These are phyloP conservation scores for Trametes gibbosa DNA, from an alignment of 768 basidiomycete species.

Conservation along the genomic window DNA sequence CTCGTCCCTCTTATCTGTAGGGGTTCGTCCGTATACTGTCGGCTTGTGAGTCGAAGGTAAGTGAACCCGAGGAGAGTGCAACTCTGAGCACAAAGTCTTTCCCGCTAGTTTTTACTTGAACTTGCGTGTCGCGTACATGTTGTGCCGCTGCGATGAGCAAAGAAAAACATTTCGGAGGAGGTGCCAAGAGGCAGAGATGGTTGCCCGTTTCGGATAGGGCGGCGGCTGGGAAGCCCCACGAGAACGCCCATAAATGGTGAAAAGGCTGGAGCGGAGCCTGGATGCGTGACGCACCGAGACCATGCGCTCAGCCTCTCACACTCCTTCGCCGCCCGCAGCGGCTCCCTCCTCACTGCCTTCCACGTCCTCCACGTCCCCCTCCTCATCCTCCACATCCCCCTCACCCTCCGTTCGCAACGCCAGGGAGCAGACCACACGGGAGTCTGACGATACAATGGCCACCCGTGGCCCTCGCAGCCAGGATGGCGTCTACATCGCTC, in stretches of 20 bases:
- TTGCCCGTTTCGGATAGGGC: background rate
- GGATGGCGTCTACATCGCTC: constrained; percentile 60
- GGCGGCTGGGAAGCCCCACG: constrained; percentile 11
- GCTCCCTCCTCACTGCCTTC: constrained; percentile 9
- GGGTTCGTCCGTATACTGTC: background rate
- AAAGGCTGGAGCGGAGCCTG: constrained; percentile 8
- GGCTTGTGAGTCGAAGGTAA: too few species aligned
- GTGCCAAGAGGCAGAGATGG: background rate
- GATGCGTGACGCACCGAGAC: constrained; percentile 6
- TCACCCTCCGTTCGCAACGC: constrained; percentile 3
- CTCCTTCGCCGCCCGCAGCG: constrained; percentile 5
- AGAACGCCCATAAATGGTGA: constrained; percentile 10
- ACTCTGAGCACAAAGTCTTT: background rate
- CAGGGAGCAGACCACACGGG: constrained; percentile 15
- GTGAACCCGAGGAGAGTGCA: too few species aligned
- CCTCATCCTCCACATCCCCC: background rate
- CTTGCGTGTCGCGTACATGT: too few species aligned
- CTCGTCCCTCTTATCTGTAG: background rate
- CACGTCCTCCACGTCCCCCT: constrained; percentile 2
- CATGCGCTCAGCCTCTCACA: constrained; percentile 11
- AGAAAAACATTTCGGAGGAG: background rate
- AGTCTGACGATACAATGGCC: constrained; percentile 39
- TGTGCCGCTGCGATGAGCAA: too few species aligned
- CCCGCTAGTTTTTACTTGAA: too few species aligned
- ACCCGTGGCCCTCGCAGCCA: constrained; percentile 55